phyloP scores from a whole-genome alignment of 768 basidiomycete genomes.

The Leccinum rimulosum region DNA sequence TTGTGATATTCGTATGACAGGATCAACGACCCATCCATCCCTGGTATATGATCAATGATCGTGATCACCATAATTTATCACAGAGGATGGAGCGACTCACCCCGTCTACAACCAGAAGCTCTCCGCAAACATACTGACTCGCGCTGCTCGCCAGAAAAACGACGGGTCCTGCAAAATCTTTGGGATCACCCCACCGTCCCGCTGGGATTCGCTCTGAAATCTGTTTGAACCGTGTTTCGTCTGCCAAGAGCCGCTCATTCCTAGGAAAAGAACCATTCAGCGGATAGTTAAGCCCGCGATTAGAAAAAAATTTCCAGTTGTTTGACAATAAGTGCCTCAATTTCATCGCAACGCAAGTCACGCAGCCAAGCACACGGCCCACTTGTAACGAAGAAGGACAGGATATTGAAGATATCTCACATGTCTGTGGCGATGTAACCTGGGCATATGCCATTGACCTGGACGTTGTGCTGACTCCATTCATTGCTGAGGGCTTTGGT shows the following conservation, averaged over 20 bases:
- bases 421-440: slow-evolving; percentile 91
- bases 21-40: slow-evolving; percentile 60
- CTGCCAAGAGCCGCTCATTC: slow-evolving; percentile 63
- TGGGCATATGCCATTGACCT: slow-evolving; percentile 86
- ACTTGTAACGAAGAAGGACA: slow-evolving; percentile 7
- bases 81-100: slow-evolving; percentile 39
- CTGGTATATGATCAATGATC: slow-evolving; percentile 30
- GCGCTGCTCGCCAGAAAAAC: slow-evolving; percentile 65
- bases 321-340: slow-evolving; percentile 10
- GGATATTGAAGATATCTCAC: slow-evolving; percentile 40
- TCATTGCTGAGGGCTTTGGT: slow-evolving; percentile 92
- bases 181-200: slow-evolving; percentile 63
- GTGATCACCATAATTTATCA: slow-evolving; percentile 2
- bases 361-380: slow-evolving; percentile 1
- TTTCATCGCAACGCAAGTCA: slow-evolving; percentile 7
- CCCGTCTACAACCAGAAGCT: slow-evolving; percentile 65
- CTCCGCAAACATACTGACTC: slow-evolving; percentile 68
- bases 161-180: slow-evolving; percentile 65
- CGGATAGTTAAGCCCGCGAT: slow-evolving; percentile 5
- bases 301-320: slow-evolving; percentile 1
- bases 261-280: slow-evolving; percentile 34
- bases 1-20: slow-evolving; percentile 1
- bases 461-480: slow-evolving; percentile 85
- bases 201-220: slow-evolving; percentile 72
- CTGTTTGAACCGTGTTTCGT: slow-evolving; percentile 59